Conservation (phyloP, 352 stramenopile species). For the Pythium myriotylum region DNA sequence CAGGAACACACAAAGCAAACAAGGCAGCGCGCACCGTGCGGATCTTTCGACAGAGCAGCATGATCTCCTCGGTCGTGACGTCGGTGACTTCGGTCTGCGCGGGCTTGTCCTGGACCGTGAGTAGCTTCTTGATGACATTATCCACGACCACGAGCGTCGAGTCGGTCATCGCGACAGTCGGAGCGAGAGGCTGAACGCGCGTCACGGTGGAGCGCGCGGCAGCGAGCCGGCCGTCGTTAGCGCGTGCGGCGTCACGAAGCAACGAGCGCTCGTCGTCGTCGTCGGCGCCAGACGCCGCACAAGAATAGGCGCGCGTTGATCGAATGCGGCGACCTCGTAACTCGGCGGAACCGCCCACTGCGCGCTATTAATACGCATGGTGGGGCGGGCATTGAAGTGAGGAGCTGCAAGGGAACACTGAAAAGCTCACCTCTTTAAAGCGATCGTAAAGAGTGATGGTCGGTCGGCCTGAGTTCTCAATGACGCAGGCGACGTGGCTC, state of each 20-base stretch:
- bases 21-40: conserved; percentile 46
- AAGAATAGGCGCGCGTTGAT: too few species aligned
- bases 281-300: too few species aligned
- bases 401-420: too few species aligned
- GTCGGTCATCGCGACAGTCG: conserved; percentile 44
- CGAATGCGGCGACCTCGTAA: too few species aligned
- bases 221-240: conserved; percentile 1
- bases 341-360: too few species aligned
- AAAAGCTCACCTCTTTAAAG: neutral
- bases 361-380: too few species aligned
- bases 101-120: conserved; percentile 74
- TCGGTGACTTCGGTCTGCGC: conserved; percentile 79
- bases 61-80: conserved; percentile 77
- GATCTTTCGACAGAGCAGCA: conserved; percentile 76
- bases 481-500: too few species aligned
- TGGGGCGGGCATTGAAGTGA: neutral
- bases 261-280: neutral
- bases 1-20: neutral
- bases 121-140: conserved; percentile 72
- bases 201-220: conserved; percentile 16
- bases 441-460: neutral
- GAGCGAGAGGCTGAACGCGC: conserved; percentile 15
- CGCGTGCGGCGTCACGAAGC: neutral
- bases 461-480: neutral
- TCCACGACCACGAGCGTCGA: conserved; percentile 62